phyloP scores from a whole-genome alignment of 106 monocot species.

The Hemerocallis citrina region DNA sequence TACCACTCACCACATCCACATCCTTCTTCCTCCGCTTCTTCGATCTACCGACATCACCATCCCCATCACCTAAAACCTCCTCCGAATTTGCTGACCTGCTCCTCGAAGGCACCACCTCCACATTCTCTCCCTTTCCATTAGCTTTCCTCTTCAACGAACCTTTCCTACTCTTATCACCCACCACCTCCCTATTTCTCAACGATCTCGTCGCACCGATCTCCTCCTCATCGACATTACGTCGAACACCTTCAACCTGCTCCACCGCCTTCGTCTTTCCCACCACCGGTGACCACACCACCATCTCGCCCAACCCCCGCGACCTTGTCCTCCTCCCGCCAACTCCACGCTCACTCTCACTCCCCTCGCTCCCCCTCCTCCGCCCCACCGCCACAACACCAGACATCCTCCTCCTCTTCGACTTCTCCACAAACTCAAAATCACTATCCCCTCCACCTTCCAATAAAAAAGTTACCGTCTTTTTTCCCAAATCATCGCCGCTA shows the following conservation, averaged over 20 bases:
- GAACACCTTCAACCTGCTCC: not conserved
- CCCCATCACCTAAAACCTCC: not conserved
- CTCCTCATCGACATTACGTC: not conserved
- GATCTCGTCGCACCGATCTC: not conserved
- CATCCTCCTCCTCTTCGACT: constrained; percentile 13
- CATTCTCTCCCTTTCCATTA: not conserved
- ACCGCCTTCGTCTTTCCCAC: constrained; percentile 8
- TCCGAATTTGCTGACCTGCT: not conserved
- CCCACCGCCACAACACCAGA: constrained; percentile 1
- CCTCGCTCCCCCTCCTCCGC: not conserved
- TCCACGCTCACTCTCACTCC: not conserved
- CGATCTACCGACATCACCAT: not conserved
- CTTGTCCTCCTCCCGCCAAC: constrained; percentile 11
- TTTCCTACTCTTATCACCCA: not conserved
- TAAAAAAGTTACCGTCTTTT: constrained; percentile 28
- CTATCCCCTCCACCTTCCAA: constrained; percentile 2
- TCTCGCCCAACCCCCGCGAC: not conserved
- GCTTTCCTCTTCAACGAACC: not conserved
- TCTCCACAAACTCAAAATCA: not conserved
- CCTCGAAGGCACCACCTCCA: not conserved
- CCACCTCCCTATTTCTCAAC: constrained; percentile 18
- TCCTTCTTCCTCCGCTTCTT: not conserved
- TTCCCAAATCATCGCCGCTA: constrained; percentile 7
- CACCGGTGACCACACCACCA: constrained; percentile 11
- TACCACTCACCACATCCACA: not conserved